phyloP scores from a whole-genome alignment of 176 grass and related monocot genomes.

The Paspalum vaginatum region DNA sequence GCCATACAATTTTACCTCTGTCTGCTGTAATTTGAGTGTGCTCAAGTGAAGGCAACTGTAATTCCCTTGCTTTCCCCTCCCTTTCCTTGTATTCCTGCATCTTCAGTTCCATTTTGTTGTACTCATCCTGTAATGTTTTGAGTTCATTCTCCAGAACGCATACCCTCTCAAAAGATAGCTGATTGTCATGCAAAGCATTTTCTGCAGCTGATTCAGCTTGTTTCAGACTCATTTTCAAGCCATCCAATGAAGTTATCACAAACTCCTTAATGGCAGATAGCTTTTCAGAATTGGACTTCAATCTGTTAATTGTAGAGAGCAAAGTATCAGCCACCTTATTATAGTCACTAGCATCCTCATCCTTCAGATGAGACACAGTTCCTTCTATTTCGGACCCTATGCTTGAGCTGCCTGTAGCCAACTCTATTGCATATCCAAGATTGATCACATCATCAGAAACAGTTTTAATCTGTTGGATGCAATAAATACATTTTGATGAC shows the following conservation, averaged over 20 bases:
- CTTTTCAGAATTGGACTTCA: constrained; percentile 43
- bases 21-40: constrained; percentile 47
- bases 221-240: constrained; percentile 63
- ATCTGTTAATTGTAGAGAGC: constrained; percentile 44
- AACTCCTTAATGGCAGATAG: constrained; percentile 44
- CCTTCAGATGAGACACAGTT: constrained; percentile 43
- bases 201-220: constrained; percentile 66
- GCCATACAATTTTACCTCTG: constrained; percentile 49
- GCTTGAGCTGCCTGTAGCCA: constrained; percentile 42
- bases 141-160: constrained; percentile 69
- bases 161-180: constrained; percentile 60
- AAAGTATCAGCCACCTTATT: constrained; percentile 54
- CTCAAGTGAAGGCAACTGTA: constrained; percentile 57
- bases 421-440: constrained; percentile 47
- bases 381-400: constrained; percentile 39
- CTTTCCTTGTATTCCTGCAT: constrained; percentile 60
- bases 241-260: constrained; percentile 50
- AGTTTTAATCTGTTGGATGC: constrained; percentile 55
- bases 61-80: constrained; percentile 68
- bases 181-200: constrained; percentile 58
- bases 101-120: constrained; percentile 65
- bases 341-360: constrained; percentile 47
- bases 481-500: constrained; percentile 66
- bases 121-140: constrained; percentile 58
- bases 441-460: constrained; percentile 44